Evolutionary conservation across 2,329 filamentous ascomycete genomes (phyloP).

Genomic region (Basipetospora chlamydospora): DNA sequence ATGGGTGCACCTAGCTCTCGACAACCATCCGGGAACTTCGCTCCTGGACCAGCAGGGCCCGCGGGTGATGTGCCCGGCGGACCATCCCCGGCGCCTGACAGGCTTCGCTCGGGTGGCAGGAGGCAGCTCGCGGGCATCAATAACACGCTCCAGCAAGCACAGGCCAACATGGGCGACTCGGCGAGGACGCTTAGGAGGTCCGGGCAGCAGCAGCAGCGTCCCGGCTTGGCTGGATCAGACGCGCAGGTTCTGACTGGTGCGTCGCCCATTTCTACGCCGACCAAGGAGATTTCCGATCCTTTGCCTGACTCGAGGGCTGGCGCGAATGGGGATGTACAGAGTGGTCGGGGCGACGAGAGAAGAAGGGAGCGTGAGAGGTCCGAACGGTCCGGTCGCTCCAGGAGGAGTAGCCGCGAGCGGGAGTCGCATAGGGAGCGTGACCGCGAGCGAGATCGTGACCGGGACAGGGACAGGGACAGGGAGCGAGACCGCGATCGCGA

Average conservation of each 20-base stretch:
- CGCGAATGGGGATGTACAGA: too few relatives aligned
- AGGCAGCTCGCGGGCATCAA: constrained; percentile 47
- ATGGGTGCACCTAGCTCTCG: constrained; percentile 2
- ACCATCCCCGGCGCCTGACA: constrained; percentile 7
- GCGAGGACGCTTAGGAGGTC: not conserved
- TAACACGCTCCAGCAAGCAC: constrained; percentile 38
- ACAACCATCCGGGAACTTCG: constrained; percentile 2
- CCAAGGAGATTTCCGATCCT: too few relatives aligned
- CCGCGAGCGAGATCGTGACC: constrained; percentile 28
- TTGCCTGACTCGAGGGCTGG: too few relatives aligned
- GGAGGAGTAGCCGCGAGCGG: constrained; percentile 36
- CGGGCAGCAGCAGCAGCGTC: constrained; percentile 10
- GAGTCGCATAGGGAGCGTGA: constrained; percentile 32
- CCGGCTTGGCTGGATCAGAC: constrained; percentile 35
- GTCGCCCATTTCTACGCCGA: constrained; percentile 33
- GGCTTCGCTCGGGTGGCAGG: constrained; percentile 23
- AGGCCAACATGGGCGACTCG: constrained; percentile 14
- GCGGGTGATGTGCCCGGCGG: not conserved
- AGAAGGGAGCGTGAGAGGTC: constrained; percentile 23
- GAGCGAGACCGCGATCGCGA: constrained; percentile 36
- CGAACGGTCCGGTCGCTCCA: constrained; percentile 24
- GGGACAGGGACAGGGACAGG: constrained; percentile 19
- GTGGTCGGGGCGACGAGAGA: constrained; percentile 18
- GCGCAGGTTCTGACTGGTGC: constrained; percentile 41
- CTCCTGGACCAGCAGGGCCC: too few relatives aligned